These are phyloP conservation scores for Komagataella pastoris DNA, from an alignment of 805 yeast species.

Conservation along the genomic window DNA sequence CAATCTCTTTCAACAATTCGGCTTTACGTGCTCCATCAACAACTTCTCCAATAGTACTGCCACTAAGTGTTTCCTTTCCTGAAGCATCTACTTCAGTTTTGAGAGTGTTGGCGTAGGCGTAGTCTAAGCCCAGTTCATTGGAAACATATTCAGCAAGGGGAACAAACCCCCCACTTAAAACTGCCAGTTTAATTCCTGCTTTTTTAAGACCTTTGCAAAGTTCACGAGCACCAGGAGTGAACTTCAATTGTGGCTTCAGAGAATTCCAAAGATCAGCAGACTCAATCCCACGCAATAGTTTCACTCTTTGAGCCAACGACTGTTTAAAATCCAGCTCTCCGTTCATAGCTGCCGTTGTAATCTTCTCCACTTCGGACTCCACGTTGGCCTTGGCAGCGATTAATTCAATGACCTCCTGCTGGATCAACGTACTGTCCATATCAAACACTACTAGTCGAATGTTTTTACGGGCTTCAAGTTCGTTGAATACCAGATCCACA, in stretches of 20 bases:
- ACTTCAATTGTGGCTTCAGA: slow-evolving; percentile 47
- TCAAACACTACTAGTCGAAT: slow-evolving; percentile 75
- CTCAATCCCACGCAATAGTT: slow-evolving; percentile 71
- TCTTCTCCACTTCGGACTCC: slow-evolving; percentile 73
- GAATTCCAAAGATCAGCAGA: slow-evolving; percentile 65
- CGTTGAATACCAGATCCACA: slow-evolving; percentile 31
- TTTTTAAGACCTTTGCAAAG: slow-evolving; percentile 48
- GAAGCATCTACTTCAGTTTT: slow-evolving; percentile 25
- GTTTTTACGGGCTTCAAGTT: slow-evolving; percentile 17
- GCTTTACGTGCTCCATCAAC: slow-evolving; percentile 86
- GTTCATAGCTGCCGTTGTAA: slow-evolving; percentile 93
- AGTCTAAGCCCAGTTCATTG: slow-evolving; percentile 56
- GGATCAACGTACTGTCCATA: slow-evolving; percentile 94
- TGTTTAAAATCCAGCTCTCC: slow-evolving; percentile 88
- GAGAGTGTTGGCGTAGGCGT: slow-evolving; percentile 75
- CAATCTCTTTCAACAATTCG: slow-evolving; percentile 47
- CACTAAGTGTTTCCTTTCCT: slow-evolving; percentile 43
- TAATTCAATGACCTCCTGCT: slow-evolving; percentile 92
- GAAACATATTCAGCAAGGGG: slow-evolving; percentile 77
- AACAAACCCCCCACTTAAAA: slow-evolving; percentile 88
- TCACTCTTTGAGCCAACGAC: slow-evolving; percentile 64
- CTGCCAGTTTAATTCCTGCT: slow-evolving; percentile 63
- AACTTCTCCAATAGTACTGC: slow-evolving; percentile 64
- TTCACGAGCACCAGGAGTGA: slow-evolving; percentile 82
- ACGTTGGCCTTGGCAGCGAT: slow-evolving; percentile 92